Evolutionary conservation across 441 rosid genomes (phyloP).

Genomic region (Biscutella laevigata): DNA sequence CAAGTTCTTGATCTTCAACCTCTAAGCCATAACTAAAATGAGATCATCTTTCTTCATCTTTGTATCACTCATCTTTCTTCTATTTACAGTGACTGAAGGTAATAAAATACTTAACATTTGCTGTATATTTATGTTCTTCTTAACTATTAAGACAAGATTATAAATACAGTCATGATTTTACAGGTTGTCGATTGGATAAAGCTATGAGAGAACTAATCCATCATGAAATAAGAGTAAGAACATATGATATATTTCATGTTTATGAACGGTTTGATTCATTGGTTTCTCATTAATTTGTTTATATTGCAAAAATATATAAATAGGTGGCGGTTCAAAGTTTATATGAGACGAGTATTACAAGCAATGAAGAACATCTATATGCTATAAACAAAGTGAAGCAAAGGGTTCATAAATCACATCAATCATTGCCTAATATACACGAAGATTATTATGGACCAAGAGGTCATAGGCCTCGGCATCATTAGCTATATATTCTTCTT

Average conservation of each 20-base stretch:
- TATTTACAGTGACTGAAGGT: background rate
- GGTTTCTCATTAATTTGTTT: background rate
- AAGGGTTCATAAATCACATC: slow-evolving; percentile 29
- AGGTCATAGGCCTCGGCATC: slow-evolving; percentile 52
- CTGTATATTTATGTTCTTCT: background rate
- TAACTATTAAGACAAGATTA: background rate
- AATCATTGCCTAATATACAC: slow-evolving; percentile 42
- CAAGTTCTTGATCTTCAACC: background rate
- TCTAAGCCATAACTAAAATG: background rate
- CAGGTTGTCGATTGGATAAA: slow-evolving; percentile 8
- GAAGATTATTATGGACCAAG: slow-evolving; percentile 62
- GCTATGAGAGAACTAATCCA: background rate
- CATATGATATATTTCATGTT: too few relatives aligned
- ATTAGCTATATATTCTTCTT: slow-evolving; percentile 26
- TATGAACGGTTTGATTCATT: background rate
- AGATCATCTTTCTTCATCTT: background rate
- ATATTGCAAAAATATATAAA: background rate
- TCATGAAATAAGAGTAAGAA: slow-evolving; percentile 5
- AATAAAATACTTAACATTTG: background rate
- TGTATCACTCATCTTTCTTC: background rate
- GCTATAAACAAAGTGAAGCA: slow-evolving; percentile 20
- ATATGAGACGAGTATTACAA: background rate
- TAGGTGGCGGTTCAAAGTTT: slow-evolving; percentile 9
- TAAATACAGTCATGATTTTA: background rate
- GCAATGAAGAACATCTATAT: background rate